Conservation (phyloP, 441 rosid genomes). For the Kokia cookei region DNA sequence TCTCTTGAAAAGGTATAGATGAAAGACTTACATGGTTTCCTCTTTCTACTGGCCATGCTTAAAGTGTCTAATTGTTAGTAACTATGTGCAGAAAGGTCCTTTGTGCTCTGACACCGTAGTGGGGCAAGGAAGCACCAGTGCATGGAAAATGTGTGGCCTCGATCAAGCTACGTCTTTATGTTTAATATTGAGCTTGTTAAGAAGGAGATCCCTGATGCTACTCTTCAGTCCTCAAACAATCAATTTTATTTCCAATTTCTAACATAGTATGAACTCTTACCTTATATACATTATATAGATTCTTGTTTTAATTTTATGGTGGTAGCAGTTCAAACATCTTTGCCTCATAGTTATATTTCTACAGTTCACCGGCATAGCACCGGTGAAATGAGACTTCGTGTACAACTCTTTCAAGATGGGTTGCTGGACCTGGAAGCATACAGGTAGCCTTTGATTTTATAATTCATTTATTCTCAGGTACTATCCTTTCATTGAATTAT, state of each 20-base stretch:
- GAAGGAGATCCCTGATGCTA: conserved; percentile 63
- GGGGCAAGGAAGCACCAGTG: conserved; percentile 85
- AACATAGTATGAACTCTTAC: conserved; percentile 58
- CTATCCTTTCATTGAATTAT: background rate
- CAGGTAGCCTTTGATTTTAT: conserved; percentile 51
- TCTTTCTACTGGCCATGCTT: conserved; percentile 7
- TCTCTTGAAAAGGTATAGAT: conserved; percentile 80
- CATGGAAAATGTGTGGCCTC: conserved; percentile 98
- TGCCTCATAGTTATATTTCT: conserved; percentile 24
- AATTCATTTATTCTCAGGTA: background rate
- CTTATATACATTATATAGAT: conserved; percentile 8
- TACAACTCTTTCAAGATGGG: conserved; percentile 91
- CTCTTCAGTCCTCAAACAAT: conserved; percentile 61
- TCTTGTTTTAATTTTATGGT: conserved; percentile 11
- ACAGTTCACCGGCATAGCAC: conserved; percentile 80
- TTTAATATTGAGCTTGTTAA: conserved; percentile 67
- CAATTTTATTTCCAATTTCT: conserved; percentile 91
- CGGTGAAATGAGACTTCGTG: conserved; percentile 89
- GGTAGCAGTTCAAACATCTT: conserved; percentile 10
- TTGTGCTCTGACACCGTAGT: conserved; percentile 66
- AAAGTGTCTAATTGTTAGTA: conserved; percentile 13
- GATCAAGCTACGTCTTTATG: conserved; percentile 85
- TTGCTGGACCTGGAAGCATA: conserved; percentile 71
- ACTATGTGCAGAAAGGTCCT: conserved; percentile 80
- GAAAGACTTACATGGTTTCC: background rate